These are phyloP conservation scores for Phaeosphaeriaceae sp. DNA, from an alignment of 2,329 filamentous ascomycete genomes.

Conservation along the genomic window DNA sequence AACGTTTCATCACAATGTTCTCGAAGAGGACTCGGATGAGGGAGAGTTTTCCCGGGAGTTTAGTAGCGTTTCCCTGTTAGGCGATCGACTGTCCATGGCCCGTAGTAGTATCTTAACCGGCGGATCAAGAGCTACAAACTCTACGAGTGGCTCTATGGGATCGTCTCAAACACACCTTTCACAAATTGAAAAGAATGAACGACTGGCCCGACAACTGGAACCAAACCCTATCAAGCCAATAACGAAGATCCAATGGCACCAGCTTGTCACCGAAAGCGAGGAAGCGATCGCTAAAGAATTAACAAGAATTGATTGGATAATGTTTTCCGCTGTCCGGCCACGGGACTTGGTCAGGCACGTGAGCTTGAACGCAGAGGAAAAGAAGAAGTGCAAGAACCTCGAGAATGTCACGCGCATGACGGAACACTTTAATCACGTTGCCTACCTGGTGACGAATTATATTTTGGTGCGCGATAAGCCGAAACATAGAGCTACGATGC, in stretches of 20 bases:
- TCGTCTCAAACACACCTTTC: constrained; percentile 62
- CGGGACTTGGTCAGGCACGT: constrained; percentile 93
- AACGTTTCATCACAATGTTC: constrained; percentile 52
- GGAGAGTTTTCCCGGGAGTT: constrained; percentile 42
- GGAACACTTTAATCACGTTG: constrained; percentile 72
- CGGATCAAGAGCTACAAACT: constrained; percentile 31
- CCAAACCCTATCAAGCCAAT: constrained; percentile 73
- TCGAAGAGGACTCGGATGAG: constrained; percentile 46
- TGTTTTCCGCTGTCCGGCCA: constrained; percentile 94
- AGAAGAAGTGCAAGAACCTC: constrained; percentile 76
- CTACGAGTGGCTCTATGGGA: constrained; percentile 32
- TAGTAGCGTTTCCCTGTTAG: constrained; percentile 38
- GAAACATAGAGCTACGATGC: constrained; percentile 87
- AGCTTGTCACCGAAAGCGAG: constrained; percentile 85
- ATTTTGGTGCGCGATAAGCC: constrained; percentile 87
- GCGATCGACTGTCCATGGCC: constrained; percentile 37
- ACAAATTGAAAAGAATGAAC: constrained; percentile 79
- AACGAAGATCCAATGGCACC: constrained; percentile 86
- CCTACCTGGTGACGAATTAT: constrained; percentile 61
- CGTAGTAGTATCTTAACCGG: constrained; percentile 35
- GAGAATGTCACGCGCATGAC: constrained; percentile 95
- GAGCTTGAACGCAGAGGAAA: constrained; percentile 72
- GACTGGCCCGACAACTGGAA: constrained; percentile 74
- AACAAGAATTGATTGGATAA: constrained; percentile 95
- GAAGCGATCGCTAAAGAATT: constrained; percentile 89